phyloP scores from a whole-genome alignment of 2,329 filamentous ascomycete genomes.

The Calonectria hongkongensis region DNA sequence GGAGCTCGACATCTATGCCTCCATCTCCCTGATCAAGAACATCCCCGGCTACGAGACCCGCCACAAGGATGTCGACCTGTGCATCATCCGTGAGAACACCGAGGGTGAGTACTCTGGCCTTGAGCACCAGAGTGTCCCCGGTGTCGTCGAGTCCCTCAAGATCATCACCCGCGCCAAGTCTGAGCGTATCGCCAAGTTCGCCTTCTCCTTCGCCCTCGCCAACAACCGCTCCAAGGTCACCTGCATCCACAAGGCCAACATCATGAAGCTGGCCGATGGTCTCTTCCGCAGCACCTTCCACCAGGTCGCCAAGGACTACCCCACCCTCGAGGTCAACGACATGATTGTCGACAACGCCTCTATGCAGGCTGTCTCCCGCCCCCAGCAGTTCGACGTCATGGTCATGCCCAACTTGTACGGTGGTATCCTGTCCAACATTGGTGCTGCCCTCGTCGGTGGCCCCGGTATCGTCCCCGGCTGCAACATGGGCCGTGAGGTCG shows the following conservation, averaged over 20 bases:
- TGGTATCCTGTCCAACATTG: conserved; percentile 99
- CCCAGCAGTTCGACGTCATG: conserved; percentile 99
- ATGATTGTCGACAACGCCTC: conserved; percentile 99
- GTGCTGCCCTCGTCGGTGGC: conserved; percentile 95
- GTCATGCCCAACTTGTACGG: conserved; percentile 99
- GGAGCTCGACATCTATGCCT: conserved; percentile 99
- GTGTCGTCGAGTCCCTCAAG: conserved; percentile 99
- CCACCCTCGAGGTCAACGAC: conserved; percentile 95
- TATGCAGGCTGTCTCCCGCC: conserved; percentile 97
- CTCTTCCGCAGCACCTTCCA: conserved; percentile 99
- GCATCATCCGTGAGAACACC: conserved; percentile 99
- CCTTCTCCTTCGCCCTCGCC: conserved; percentile 96
- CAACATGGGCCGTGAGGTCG: conserved; percentile 99
- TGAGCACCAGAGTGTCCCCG: conserved; percentile 97
- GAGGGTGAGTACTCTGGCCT: conserved; percentile 99
- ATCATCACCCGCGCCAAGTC: conserved; percentile 99
- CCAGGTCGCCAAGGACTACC: conserved; percentile 94
- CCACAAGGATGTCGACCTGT: conserved; percentile 97
- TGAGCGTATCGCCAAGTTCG: conserved; percentile 99
- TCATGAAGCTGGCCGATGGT: conserved; percentile 99
- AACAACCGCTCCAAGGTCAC: conserved; percentile 99
- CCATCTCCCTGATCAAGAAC: conserved; percentile 99
- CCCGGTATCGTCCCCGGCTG: conserved; percentile 98
- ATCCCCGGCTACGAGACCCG: conserved; percentile 98
- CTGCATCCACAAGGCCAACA: conserved; percentile 99